Evolutionary conservation across 2,329 filamentous ascomycete species (phyloP), one percentile per base, ranked within the genome.

Genomic region (Pseudohalonectria lignicola): DNA sequence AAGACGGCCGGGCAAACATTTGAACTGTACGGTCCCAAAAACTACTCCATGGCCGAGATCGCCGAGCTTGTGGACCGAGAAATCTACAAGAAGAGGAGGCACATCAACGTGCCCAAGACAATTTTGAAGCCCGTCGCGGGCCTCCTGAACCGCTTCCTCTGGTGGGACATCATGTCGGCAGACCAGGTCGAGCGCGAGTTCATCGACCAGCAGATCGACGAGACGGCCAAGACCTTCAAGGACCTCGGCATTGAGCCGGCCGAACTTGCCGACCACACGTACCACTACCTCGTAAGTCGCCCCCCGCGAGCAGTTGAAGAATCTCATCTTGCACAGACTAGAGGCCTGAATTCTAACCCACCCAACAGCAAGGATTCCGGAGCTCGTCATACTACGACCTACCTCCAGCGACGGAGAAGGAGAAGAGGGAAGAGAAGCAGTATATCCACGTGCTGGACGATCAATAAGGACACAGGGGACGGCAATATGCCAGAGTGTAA

Each of bases 341-440:
- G n/a, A n/a, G n/a, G n/a, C n/a, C n/a, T n/a, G 12, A 20, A 39
- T 44, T 42, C 59, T 67, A 48, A 67, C 50, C 35, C 30, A 36
- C 40, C 21, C 31, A 48, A 48, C 50, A 90, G 85, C 83, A 93
- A 83, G 82, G 79, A 60, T 95, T 86, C 71, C 82, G 92, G 57
- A 90, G 84, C 63, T 76, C 82, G 41, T 76, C 79, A 53, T 92
- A 81, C 74, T 94, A 93, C 62, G 90, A 98, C 57, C 72, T 96
- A 48, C 92, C 92, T 36, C 90, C 92, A 35, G 81, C 90, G 53
- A 95, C 90, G 25, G 90, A 95, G 67, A 84, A 82, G 62, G 92
- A 98, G 72, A 92, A 80, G 74, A 74, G 76, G 52, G 88, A 96
- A 62, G 88, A 96, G 64, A 92, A 81, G 75, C 92, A 95, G 71